Conservation (phyloP, 2,329 filamentous ascomycete species). For the Beauveria medogensis region DNA sequence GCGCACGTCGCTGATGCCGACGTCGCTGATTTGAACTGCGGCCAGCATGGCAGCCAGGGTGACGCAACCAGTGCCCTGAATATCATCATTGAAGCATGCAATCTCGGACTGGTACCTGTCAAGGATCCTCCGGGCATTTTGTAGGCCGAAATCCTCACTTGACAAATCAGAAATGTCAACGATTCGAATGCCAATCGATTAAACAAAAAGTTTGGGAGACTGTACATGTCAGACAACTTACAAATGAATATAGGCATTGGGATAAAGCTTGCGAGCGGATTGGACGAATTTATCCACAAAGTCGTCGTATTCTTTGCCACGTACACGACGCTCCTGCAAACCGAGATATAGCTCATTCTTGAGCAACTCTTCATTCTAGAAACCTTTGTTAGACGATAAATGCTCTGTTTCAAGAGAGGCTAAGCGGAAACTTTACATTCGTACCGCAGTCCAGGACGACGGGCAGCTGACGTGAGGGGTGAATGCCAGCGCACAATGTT, state of each 20-base stretch:
- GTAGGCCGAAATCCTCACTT: conserved; percentile 70
- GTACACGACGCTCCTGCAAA: conserved; percentile 54
- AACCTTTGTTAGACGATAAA: neutral
- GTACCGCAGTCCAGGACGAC: conserved; percentile 84
- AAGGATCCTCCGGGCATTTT: conserved; percentile 66
- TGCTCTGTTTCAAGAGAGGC: neutral
- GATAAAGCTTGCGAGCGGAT: conserved; percentile 60
- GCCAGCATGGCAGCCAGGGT: conserved; percentile 77
- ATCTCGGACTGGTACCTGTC: conserved; percentile 67
- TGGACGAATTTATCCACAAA: conserved; percentile 71
- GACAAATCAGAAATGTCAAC: neutral
- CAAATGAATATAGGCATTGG: conserved; percentile 78
- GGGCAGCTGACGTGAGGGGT: conserved; percentile 68
- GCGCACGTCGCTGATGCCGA: conserved; percentile 59
- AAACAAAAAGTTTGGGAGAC: too few species aligned
- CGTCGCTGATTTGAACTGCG: conserved; percentile 59
- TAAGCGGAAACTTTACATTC: conserved; percentile 29
- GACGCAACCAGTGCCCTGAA: conserved; percentile 83
- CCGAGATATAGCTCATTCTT: conserved; percentile 76
- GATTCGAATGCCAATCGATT: too few species aligned
- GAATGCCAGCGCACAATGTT: conserved; percentile 79
- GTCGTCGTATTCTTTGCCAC: conserved; percentile 65
- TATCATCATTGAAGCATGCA: conserved; percentile 85
- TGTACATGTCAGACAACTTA: neutral
- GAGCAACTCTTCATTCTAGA: conserved; percentile 57